Conservation (phyloP, 495 filamentous ascomycete species). For the Xylaria intraflava region DNA sequence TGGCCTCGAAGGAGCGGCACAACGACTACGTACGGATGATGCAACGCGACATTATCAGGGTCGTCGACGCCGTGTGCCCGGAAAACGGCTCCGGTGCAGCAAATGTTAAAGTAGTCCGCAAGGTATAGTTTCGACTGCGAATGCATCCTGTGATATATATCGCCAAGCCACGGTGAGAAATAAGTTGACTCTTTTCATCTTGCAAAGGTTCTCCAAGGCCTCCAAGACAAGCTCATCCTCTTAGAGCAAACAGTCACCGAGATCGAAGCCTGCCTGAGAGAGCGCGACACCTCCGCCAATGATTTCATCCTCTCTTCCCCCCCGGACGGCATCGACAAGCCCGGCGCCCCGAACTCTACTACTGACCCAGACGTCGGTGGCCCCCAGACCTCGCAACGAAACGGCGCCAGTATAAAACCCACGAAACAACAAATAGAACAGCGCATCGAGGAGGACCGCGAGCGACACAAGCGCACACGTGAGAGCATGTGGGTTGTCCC, state of each 20-base stretch:
- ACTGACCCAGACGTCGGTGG: constrained; percentile 28
- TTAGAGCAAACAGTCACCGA: constrained; percentile 61
- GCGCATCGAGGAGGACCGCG: constrained; percentile 92
- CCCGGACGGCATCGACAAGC: constrained; percentile 24
- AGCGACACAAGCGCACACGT: constrained; percentile 82
- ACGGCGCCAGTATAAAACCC: constrained; percentile 39
- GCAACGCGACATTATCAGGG: constrained; percentile 79
- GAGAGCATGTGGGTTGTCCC: constrained; percentile 87
- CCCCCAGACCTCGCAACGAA: constrained; percentile 24
- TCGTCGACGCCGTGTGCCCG: constrained; percentile 85
- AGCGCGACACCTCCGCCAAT: constrained; percentile 51
- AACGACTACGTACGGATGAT: constrained; percentile 84
- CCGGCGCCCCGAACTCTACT: constrained; percentile 19
- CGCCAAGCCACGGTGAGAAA: neutral
- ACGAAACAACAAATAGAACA: constrained; percentile 90
- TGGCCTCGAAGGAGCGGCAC: constrained; percentile 68
- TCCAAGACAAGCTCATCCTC: constrained; percentile 62
- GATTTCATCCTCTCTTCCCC: constrained; percentile 35
- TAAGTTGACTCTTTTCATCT: neutral
- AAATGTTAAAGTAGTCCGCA: constrained; percentile 87
- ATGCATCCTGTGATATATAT: neutral
- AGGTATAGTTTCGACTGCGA: constrained; percentile 34
- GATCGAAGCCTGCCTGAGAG: constrained; percentile 72
- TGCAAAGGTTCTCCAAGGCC: constrained; percentile 55
- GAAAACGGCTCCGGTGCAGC: constrained; percentile 84